phyloP scores from a whole-genome alignment of 352 stramenopile genomes.

The Pythium coloratum region DNA sequence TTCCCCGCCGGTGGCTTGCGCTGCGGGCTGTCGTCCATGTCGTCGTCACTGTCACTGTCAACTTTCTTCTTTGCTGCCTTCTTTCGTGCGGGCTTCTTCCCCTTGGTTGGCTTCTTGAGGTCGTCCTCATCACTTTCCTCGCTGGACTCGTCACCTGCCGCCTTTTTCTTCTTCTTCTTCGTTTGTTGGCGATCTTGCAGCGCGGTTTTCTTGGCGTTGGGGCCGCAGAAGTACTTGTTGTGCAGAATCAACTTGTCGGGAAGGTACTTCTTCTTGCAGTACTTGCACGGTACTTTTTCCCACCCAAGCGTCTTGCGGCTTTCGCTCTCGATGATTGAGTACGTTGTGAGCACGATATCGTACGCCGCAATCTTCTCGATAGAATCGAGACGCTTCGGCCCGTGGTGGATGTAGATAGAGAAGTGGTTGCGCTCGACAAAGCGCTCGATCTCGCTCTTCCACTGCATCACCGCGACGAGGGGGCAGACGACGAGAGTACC shows the following conservation, averaged over 20 bases:
- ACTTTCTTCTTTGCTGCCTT: conserved; percentile 41
- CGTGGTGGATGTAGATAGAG: conserved; percentile 96
- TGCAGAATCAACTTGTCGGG: conserved; percentile 94
- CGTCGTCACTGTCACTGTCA: conserved; percentile 27
- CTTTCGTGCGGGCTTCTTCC: conserved; percentile 20
- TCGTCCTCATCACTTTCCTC: conserved; percentile 53
- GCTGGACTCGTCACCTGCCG: conserved; percentile 58
- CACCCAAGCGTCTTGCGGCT: conserved; percentile 72
- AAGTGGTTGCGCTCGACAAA: conserved; percentile 93
- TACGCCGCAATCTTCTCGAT: conserved; percentile 90
- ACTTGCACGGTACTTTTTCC: conserved; percentile 90
- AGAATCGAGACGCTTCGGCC: conserved; percentile 76
- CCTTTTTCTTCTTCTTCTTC: conserved; percentile 60
- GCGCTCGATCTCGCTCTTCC: conserved; percentile 88
- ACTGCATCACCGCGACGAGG: conserved; percentile 96
- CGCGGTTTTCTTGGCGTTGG: conserved; percentile 92
- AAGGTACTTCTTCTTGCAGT: conserved; percentile 92
- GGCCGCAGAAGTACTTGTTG: conserved; percentile 99
- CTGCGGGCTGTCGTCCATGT: conserved; percentile 29
- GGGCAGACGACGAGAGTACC: conserved; percentile 97
- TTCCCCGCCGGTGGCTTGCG: conserved; percentile 44
- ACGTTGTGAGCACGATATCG: conserved; percentile 99
- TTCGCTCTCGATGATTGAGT: conserved; percentile 95
- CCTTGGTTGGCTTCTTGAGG: conserved; percentile 48
- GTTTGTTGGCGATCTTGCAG: conserved; percentile 88